Percentiles rank a stretch among this genome's conserved stretches.
phyloP scores from a whole-genome alignment of 108 stramenopile genomes.

The Fragilariopsis cylindrus region DNA sequence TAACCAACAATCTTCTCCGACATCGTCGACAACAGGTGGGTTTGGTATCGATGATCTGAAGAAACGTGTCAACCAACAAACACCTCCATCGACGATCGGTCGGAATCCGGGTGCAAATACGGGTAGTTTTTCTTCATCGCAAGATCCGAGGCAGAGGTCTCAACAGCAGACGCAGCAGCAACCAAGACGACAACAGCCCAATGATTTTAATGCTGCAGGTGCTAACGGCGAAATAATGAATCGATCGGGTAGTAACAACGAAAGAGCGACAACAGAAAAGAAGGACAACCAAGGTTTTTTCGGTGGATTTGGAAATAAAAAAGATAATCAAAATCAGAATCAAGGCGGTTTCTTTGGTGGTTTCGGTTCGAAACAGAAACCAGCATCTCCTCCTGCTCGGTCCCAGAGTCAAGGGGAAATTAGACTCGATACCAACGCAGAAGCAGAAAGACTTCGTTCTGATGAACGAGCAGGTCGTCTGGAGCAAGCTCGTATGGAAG shows the following conservation, averaged over 20 bases:
- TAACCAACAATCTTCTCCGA: neutral
- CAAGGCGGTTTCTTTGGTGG: no score
- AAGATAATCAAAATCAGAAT: no score
- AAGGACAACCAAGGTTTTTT: neutral
- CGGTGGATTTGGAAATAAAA: neutral
- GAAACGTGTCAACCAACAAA: constrained; percentile 1
- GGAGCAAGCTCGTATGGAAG: constrained; percentile 7
- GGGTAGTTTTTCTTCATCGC: neutral
- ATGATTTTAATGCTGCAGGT: neutral
- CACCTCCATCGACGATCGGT: neutral
- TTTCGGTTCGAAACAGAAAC: neutral
- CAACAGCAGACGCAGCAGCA: neutral
- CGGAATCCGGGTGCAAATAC: neutral
- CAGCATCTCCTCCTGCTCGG: neutral
- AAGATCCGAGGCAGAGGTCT: no score
- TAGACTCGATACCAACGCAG: neutral
- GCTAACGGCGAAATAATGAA: neutral
- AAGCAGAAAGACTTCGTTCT: constrained; percentile 1
- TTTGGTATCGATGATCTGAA: constrained; percentile 18
- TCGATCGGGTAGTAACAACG: neutral
- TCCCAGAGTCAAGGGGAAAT: neutral
- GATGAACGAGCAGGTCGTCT: constrained; percentile 12
- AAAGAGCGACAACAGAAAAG: neutral
- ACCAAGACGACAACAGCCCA: no score
- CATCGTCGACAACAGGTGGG: neutral